Evolutionary conservation across 2,329 filamentous ascomycete genomes (phyloP), one percentile per base, ranked within the genome.

Genomic region (Alternaria atra): DNA sequence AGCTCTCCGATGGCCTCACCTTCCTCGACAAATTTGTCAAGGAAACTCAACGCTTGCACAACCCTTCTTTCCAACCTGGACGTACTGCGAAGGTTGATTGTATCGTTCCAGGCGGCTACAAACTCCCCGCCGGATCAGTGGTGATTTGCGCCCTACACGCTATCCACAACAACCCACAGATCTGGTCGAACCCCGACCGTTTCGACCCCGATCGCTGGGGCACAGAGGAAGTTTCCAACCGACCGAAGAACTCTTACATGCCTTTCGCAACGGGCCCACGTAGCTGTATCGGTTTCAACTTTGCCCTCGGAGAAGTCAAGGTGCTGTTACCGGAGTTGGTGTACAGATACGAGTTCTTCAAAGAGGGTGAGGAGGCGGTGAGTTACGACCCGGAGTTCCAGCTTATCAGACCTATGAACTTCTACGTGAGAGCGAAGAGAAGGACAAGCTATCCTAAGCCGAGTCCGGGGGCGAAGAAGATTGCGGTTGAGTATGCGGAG

Each of bases 171-270:
- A 88, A 88, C 75, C 80, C 84, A 0, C 77, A 77, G 2, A 57
- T 85, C 2, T 90, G 87, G 87, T 82, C 86, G 44, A 86, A 88
- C 68, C 87, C 87, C 0, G 74, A 80, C 1, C 79, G 79, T 0
- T 89, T 89, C 68, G 80, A 89, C 65, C 85, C 87, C 0, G 86
- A 89, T 60, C 79, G 87, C 2, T 89, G 87, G 87, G 83, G 84
- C 62, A 82, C 82, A 0, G 82, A 85, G 0, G 76, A 80, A 12
- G 85, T 86, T 55, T 17, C 51, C 5, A 59, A 60, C 32, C 57
- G 62, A 1, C 64, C 51, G 1, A 62, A 63, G 62, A 58, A 53
- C 29, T 50, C 54, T 2, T 67, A 67, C 29, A 67, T 65, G 20
- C 64, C 64, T 2, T 67, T 67, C 15, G 64, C 54, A 0, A 60